These are phyloP conservation scores for Oemleria cerasiformis DNA, from an alignment of 306 rosid genomes.

Conservation along the genomic window DNA sequence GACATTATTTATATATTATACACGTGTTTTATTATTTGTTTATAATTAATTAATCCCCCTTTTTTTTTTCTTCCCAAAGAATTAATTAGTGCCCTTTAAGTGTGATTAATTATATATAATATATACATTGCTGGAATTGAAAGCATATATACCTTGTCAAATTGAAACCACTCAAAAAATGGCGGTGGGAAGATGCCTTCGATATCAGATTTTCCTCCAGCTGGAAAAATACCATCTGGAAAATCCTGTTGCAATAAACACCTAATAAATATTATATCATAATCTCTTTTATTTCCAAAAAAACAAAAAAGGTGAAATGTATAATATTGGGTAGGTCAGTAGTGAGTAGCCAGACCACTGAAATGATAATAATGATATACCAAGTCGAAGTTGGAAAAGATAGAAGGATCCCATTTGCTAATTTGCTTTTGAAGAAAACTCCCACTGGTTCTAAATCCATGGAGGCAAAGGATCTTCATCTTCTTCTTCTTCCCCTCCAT, in stretches of 20 bases:
- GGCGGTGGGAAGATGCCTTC: constrained; percentile 87
- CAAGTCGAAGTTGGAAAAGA: constrained; percentile 62
- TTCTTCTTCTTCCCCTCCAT: constrained; percentile 32
- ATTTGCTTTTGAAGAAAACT: constrained; percentile 68
- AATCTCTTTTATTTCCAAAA: no score
- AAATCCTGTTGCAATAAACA: constrained; percentile 41
- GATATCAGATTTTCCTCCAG: constrained; percentile 85
- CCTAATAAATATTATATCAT: not conserved
- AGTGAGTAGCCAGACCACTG: no score
- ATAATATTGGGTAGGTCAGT: not conserved
- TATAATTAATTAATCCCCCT: not conserved
- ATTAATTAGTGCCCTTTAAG: no score
- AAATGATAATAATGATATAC: constrained; percentile 24
- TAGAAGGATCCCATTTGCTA: constrained; percentile 81
- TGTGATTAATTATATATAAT: no score
- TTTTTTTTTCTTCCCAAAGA: no score
- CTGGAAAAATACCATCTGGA: constrained; percentile 69
- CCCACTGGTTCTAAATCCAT: constrained; percentile 91
- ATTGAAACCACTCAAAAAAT: constrained; percentile 91
- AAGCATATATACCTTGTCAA: constrained; percentile 40
- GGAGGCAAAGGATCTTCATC: constrained; percentile 80
- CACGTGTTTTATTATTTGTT: no score
- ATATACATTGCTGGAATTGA: not conserved
- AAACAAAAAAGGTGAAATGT: no score
- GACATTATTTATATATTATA: no score